These are phyloP conservation scores for Leccinum variicolor DNA, from an alignment of 768 basidiomycete genomes.

Conservation along the genomic window DNA sequence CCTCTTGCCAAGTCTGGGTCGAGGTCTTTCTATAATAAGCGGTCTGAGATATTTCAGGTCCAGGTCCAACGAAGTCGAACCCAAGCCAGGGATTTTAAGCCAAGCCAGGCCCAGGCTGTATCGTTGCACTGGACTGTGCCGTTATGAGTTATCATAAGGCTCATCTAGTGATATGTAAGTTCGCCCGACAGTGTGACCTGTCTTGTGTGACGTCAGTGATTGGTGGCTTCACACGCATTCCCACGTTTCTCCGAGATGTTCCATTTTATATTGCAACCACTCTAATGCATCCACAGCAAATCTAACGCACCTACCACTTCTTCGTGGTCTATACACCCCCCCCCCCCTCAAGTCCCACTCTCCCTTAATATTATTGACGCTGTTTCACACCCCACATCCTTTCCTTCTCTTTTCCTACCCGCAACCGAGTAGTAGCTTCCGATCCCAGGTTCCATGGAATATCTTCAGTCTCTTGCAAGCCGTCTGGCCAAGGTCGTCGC, in stretches of 20 bases:
- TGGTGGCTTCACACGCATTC: conserved; percentile 8
- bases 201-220: background rate
- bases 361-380: background rate
- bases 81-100: background rate
- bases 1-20: background rate
- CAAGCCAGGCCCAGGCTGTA: background rate
- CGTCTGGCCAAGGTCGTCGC: conserved; percentile 21
- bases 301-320: conserved; percentile 16
- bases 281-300: conserved; percentile 21
- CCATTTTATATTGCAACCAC: conserved; percentile 2
- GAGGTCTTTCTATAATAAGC: background rate
- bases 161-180: too few relatives aligned
- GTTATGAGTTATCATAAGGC: background rate
- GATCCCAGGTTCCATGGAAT: conserved; percentile 15
- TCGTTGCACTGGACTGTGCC: background rate
- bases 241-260: background rate
- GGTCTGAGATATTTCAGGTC: background rate
- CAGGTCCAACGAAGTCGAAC: background rate
- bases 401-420: background rate
- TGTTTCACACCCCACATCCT: background rate
- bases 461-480: conserved; percentile 17
- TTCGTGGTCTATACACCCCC: conserved; percentile 5
- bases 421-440: background rate
- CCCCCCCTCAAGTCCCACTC: background rate
- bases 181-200: background rate